These are phyloP conservation scores for Dichomitus squalens DNA, from an alignment of 1,284 basidiomycete species.

Conservation along the genomic window DNA sequence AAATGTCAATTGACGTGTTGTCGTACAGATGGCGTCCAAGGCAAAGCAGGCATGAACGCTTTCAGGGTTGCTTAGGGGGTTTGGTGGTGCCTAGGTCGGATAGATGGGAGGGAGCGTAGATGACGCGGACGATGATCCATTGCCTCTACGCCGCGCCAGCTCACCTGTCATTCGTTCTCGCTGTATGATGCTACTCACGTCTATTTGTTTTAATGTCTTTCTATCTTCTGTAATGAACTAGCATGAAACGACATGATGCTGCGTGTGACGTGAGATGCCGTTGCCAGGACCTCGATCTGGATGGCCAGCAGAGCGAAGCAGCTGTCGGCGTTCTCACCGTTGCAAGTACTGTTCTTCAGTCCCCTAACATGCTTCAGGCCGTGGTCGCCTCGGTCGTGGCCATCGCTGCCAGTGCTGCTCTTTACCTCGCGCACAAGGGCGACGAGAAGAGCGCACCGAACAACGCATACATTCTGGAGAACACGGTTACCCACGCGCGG, in stretches of 20 bases:
- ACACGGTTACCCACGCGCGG: constrained; percentile 59
- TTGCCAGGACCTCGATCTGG: not conserved
- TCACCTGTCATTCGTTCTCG: constrained; percentile 16
- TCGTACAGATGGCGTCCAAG: constrained; percentile 50
- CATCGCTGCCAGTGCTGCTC: not conserved
- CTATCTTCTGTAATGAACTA: constrained; percentile 19
- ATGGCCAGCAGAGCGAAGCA: too few relatives aligned
- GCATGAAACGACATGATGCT: constrained; percentile 11
- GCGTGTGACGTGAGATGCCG: not conserved
- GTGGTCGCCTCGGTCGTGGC: not conserved
- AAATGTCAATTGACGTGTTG: not conserved
- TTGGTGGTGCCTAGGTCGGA: not conserved
- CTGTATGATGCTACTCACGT: constrained; percentile 23
- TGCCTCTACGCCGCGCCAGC: constrained; percentile 12
- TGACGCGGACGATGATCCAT: constrained; percentile 12
- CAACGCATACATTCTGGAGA: constrained; percentile 49
- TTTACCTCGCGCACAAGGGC: not conserved
- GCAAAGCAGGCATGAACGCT: constrained; percentile 43
- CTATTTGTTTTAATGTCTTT: constrained; percentile 22
- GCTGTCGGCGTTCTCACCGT: not conserved
- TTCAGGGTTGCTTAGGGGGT: not conserved
- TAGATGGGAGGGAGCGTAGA: constrained; percentile 7
- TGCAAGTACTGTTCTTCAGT: not conserved
- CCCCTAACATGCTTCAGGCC: not conserved
- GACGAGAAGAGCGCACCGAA: not conserved